Percentiles rank a stretch among this genome's conserved stretches.
Conservation (phyloP, 2,329 filamentous ascomycete species). For the Periconia macrospinosa region DNA sequence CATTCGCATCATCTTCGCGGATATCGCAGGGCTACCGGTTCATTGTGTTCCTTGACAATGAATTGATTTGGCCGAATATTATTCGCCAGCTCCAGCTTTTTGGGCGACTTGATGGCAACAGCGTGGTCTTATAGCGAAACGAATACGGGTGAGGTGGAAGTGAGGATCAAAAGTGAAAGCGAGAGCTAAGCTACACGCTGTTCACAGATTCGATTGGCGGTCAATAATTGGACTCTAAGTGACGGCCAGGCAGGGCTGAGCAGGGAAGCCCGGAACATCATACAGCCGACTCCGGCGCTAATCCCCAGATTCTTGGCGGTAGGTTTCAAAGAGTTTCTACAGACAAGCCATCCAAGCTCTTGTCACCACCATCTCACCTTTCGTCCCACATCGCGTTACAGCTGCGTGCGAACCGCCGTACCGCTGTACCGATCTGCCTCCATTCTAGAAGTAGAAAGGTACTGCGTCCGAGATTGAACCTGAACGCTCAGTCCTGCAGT, state of each 20-base stretch:
- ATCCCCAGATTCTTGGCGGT: constrained; percentile 18
- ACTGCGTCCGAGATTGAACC: no score
- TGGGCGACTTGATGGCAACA: no score
- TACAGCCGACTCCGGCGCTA: constrained; percentile 1
- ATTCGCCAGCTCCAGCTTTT: no score
- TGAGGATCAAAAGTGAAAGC: neutral
- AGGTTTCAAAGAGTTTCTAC: constrained; percentile 8
- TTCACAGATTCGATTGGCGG: neutral
- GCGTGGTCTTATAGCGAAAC: no score
- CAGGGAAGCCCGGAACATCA: neutral
- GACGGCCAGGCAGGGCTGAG: neutral
- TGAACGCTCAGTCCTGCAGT: no score
- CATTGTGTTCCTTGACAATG: constrained; percentile 15
- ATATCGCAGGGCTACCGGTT: constrained; percentile 15
- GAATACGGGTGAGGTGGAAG: no score
- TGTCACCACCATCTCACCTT: constrained; percentile 6
- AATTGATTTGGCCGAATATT: neutral
- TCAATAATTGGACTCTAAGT: neutral
- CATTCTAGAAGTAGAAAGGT: no score
- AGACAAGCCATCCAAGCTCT: constrained; percentile 1
- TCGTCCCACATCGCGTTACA: neutral
- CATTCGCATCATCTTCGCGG: constrained; percentile 52
- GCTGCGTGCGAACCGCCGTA: no score
- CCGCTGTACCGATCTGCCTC: no score
- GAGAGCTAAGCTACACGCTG: constrained; percentile 1